Percentiles rank a stretch among this genome's conserved stretches.
Evolutionary conservation across 2,329 filamentous ascomycete genomes (phyloP).

Genomic region (Colletotrichum noveboracense): DNA sequence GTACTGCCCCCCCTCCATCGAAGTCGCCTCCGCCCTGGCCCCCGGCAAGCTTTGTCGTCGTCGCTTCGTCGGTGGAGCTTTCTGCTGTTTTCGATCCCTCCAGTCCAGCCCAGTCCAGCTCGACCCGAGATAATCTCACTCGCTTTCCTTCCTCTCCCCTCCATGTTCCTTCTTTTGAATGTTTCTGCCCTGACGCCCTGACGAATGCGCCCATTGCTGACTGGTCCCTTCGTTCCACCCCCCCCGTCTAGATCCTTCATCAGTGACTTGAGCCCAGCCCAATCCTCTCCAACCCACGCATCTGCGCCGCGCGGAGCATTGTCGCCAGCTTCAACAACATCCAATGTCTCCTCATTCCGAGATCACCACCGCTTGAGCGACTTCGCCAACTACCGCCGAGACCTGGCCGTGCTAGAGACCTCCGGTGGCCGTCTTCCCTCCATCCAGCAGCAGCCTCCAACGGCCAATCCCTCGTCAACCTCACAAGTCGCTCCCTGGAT

Average conservation of each 20-base stretch:
- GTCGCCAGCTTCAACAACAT: slow-evolving; percentile 46
- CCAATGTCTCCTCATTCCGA: slow-evolving; percentile 57
- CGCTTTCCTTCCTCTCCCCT: background rate
- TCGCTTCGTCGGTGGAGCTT: slow-evolving; percentile 17
- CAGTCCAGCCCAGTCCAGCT: slow-evolving; percentile 5
- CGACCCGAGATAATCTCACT: background rate
- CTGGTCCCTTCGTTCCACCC: slow-evolving; percentile 18
- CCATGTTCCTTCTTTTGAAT: slow-evolving; percentile 12
- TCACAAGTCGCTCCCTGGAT: slow-evolving; percentile 66
- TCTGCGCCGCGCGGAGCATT: slow-evolving; percentile 48
- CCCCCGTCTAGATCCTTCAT: slow-evolving; percentile 28
- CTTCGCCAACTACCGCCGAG: slow-evolving; percentile 73
- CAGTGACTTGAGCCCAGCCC: slow-evolving; percentile 41
- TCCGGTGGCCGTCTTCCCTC: slow-evolving; percentile 61
- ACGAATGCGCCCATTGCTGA: slow-evolving; percentile 12
- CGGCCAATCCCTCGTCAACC: slow-evolving; percentile 57
- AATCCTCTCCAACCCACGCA: slow-evolving; percentile 44
- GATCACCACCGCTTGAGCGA: slow-evolving; percentile 64
- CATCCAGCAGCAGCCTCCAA: slow-evolving; percentile 64
- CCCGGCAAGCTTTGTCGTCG: slow-evolving; percentile 18
- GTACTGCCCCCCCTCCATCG: background rate
- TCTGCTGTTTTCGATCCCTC: slow-evolving; percentile 17
- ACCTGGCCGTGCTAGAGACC: slow-evolving; percentile 71
- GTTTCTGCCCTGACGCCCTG: slow-evolving; percentile 16
- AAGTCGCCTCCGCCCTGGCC: slow-evolving; percentile 4